phyloP scores from a whole-genome alignment of 1,284 basidiomycete genomes.

The Tilletia caries region DNA sequence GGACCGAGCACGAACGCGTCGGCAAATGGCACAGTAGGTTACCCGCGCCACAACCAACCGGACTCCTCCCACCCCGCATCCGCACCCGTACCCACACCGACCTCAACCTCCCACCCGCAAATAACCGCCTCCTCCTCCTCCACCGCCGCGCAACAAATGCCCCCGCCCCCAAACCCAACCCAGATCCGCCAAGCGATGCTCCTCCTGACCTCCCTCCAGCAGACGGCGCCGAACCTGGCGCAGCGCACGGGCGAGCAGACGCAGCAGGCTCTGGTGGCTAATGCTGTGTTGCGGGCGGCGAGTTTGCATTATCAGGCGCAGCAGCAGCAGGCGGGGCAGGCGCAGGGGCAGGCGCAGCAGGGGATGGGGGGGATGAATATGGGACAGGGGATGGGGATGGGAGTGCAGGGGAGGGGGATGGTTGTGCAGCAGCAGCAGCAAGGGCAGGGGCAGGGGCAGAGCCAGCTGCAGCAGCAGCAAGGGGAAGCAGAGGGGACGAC shows the following conservation, averaged over 20 bases:
- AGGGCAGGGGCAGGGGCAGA: neutral
- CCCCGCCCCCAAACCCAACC: neutral
- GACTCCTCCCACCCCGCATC: neutral
- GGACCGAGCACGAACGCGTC: no score
- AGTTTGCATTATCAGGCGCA: neutral
- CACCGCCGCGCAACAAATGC: neutral
- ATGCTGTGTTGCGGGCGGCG: neutral
- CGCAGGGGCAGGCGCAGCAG: neutral
- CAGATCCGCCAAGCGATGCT: conserved; percentile 8
- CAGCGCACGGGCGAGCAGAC: neutral
- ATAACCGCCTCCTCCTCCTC: no score
- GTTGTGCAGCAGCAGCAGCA: neutral
- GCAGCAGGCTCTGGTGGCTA: conserved; percentile 3
- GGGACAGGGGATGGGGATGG: no score
- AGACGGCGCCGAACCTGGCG: neutral
- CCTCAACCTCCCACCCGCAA: neutral
- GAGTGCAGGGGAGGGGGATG: no score
- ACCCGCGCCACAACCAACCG: neutral
- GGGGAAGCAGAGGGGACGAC: no score
- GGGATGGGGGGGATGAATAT: no score
- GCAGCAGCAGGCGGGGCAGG: neutral
- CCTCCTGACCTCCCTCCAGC: neutral
- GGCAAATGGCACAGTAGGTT: no score
- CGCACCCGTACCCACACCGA: neutral
- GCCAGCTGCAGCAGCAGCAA: neutral